Conservation (phyloP, 164 flowering plant genomes). For the Chimonanthus praecox region DNA sequence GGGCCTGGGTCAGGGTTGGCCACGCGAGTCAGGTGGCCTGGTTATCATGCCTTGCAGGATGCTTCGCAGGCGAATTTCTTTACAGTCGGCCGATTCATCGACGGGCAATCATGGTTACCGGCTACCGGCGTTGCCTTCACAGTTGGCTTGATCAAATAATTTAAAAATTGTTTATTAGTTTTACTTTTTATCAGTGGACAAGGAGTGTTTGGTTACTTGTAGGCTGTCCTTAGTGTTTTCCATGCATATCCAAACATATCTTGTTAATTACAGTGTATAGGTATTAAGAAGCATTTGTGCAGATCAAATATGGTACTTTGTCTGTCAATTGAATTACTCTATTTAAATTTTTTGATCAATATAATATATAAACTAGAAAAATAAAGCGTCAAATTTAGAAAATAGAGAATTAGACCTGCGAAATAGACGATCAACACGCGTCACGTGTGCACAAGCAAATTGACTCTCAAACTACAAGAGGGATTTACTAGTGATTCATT, state of each 20-base stretch:
- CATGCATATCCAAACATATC: neutral
- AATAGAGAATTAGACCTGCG: too few species aligned
- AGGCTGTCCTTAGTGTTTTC: neutral
- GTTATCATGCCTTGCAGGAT: slow-evolving; percentile 56
- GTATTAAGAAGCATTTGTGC: neutral
- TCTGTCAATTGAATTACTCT: too few species aligned
- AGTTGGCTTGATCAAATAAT: slow-evolving; percentile 36
- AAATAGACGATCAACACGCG: too few species aligned
- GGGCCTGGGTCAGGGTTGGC: slow-evolving; percentile 68
- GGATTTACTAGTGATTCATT: too few species aligned
- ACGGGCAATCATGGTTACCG: slow-evolving; percentile 82
- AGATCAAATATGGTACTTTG: too few species aligned
- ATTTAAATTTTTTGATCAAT: too few species aligned
- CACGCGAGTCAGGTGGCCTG: slow-evolving; percentile 80
- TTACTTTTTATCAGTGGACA: neutral
- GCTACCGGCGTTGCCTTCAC: slow-evolving; percentile 68
- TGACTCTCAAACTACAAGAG: too few species aligned
- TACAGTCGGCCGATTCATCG: slow-evolving; percentile 60
- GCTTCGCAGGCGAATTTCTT: slow-evolving; percentile 49
- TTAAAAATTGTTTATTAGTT: neutral
- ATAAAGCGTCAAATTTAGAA: too few species aligned
- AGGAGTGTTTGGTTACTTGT: neutral
- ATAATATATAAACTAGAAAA: too few species aligned
- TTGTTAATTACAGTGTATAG: neutral
- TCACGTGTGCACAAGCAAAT: too few species aligned